Evolutionary conservation across 2,329 filamentous ascomycete species (phyloP), one percentile per base, ranked within the genome.

Genomic region (Botrytis pseudocinerea): DNA sequence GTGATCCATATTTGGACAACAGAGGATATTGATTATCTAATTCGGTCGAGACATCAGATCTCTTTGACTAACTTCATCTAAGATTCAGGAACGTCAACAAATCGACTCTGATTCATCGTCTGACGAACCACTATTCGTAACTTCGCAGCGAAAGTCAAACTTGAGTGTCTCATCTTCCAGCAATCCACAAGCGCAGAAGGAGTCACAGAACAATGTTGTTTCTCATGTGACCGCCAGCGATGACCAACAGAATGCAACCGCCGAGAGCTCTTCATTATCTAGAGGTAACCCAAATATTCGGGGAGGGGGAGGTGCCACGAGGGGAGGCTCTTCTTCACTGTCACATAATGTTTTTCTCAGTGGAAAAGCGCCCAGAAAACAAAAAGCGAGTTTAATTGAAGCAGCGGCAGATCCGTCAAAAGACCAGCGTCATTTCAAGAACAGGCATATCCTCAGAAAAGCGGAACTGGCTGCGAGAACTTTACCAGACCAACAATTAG

Each of bases 401-500:
- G 75, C 59, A 46, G 73, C 85, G 73, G 78, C 78, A 22, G 84
- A 89, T 77, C 76, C 83, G 14, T 81, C 76, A 2, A 86, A 82
- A 74, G 75, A 79, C 1, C 82, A 83, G 0, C 85, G 83, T 63
- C 73, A 83, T 16, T 85, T 88, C 60, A 78, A 71, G 2, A 84
- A 79, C 7, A 76, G 81, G 74, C 83, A 81, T 16, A 75, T 81
- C 14, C 77, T 78, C 40, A 83, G 85, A 48, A 79, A 84, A 32
- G 82, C 85, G 3, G 81, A 85, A 73, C 81, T 86, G 46, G 79
- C 80, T 59, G 82, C 80, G 9, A 84, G 85, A 42, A 83, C 85
- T 32, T 83, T 82, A 70, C 83, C 84, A 62, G 87, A 88, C 44
- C 74, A 74, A 35, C 82, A 84, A 2, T 78, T 82, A 2, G 81